A percentile compares a stretch with the other conserved stretches of the same genome.
These are phyloP conservation scores for Neofusicoccum parvum DNA, from an alignment of 2,329 filamentous ascomycete species.

Conservation along the genomic window DNA sequence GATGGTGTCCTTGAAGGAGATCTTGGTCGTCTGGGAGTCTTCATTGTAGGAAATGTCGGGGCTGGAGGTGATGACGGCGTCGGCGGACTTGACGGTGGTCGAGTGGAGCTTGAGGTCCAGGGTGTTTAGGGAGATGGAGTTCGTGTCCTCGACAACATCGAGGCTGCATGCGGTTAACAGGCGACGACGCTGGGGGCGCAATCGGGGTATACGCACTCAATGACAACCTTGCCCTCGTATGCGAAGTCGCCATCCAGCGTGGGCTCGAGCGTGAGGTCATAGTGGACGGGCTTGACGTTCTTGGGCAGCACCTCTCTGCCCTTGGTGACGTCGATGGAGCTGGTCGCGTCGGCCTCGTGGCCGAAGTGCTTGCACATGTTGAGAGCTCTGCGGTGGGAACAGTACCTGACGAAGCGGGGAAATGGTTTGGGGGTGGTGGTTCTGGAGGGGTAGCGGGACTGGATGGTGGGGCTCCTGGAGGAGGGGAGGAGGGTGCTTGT, in stretches of 20 bases:
- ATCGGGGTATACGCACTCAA: slow-evolving; percentile 61
- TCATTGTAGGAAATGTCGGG: slow-evolving; percentile 74
- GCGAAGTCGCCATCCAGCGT: slow-evolving; percentile 79
- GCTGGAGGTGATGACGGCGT: slow-evolving; percentile 60
- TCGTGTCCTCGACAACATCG: slow-evolving; percentile 81
- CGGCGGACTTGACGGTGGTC: slow-evolving; percentile 67
- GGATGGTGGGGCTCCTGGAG: slow-evolving; percentile 3
- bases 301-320: slow-evolving; percentile 84
- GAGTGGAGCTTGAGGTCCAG: slow-evolving; percentile 82
- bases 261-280: slow-evolving; percentile 88
- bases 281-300: slow-evolving; percentile 91
- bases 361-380: slow-evolving; percentile 68
- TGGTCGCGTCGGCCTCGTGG: slow-evolving; percentile 54
- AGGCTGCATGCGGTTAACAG: slow-evolving; percentile 54
- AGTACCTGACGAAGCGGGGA: slow-evolving; percentile 52
- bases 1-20: slow-evolving; percentile 75
- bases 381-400: slow-evolving; percentile 67
- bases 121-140: slow-evolving; percentile 83
- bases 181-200: background rate
- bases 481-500: slow-evolving; percentile 8
- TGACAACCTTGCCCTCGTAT: slow-evolving; percentile 80
- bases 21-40: slow-evolving; percentile 76
- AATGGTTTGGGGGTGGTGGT: background rate
- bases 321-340: slow-evolving; percentile 62
- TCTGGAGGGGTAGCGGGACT: slow-evolving; percentile 11